phyloP scores from a whole-genome alignment of 345 rosid species.

The Eucalyptus polyanthemos region DNA sequence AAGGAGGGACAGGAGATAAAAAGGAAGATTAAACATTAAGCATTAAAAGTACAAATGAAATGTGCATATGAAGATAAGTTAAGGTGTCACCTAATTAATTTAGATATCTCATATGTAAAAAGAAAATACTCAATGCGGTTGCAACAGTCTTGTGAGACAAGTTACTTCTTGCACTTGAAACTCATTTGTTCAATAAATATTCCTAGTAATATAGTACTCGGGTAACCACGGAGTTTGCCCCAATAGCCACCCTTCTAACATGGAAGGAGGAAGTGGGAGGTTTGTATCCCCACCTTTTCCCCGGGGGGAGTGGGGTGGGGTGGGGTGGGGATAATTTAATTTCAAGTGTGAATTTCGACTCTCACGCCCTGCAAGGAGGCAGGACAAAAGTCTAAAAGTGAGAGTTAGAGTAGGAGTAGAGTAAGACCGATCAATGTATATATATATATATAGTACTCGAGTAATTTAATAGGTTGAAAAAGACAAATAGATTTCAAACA shows the following conservation, averaged over 20 bases:
- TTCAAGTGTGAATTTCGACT: no score
- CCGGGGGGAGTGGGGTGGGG: rapidly evolving
- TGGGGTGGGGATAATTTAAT: no score
- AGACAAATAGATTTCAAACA: neutral
- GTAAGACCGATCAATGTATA: no score
- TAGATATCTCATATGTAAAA: neutral
- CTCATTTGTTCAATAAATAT: neutral
- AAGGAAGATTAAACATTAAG: neutral
- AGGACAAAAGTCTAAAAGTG: no score
- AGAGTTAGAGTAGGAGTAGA: no score
- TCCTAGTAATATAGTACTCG: neutral
- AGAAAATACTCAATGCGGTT: neutral
- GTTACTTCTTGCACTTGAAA: neutral
- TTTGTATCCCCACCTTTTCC: no score
- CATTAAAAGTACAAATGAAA: neutral
- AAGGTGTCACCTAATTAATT: neutral
- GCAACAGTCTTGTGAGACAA: neutral
- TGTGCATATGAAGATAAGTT: neutral
- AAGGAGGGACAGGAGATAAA: neutral
- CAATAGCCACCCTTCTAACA: no score
- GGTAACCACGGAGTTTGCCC: no score
- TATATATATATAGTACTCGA: neutral
- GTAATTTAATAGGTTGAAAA: neutral
- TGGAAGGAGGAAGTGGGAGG: no score
- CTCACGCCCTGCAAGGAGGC: rapidly evolving